Conservation (phyloP, 805 yeast genomes). For the Wickerhamomyces kurtzmanii region DNA sequence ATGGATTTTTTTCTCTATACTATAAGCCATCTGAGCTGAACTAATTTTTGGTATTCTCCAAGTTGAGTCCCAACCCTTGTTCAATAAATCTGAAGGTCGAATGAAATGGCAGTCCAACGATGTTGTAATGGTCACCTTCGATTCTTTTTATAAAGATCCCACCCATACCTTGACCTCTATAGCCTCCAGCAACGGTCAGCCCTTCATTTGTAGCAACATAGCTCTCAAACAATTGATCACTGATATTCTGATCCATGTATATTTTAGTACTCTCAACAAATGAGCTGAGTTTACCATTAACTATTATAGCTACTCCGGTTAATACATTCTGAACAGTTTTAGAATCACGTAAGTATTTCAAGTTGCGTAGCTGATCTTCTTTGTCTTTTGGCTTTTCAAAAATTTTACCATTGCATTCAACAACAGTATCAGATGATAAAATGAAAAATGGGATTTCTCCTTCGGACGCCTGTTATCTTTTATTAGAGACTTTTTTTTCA, state of each 20-base stretch:
- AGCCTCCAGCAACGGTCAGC: constrained; percentile 83
- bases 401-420: constrained; percentile 48
- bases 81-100: constrained; percentile 38
- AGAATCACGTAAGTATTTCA: constrained; percentile 36
- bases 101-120: constrained; percentile 78
- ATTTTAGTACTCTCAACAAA: constrained; percentile 31
- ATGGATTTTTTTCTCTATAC: too few species aligned
- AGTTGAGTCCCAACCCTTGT: constrained; percentile 13
- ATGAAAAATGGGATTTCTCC: constrained; percentile 19
- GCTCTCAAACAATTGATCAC: constrained; percentile 43
- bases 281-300: constrained; percentile 12
- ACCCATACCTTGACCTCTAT: constrained; percentile 70
- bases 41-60: constrained; percentile 19
- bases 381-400: constrained; percentile 73
- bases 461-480: constrained; percentile 15
- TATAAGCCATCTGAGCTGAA: too few species aligned
- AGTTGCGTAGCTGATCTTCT: constrained; percentile 37
- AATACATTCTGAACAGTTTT: constrained; percentile 34
- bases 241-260: constrained; percentile 29
- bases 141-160: constrained; percentile 51
- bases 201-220: constrained; percentile 75
- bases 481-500: background rate
- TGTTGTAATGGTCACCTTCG: constrained; percentile 77
- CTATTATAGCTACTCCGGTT: constrained; percentile 43
- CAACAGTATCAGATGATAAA: constrained; percentile 74